Evolutionary conservation across 345 rosid genomes (phyloP).

Genomic region (Boechera retrofracta): DNA sequence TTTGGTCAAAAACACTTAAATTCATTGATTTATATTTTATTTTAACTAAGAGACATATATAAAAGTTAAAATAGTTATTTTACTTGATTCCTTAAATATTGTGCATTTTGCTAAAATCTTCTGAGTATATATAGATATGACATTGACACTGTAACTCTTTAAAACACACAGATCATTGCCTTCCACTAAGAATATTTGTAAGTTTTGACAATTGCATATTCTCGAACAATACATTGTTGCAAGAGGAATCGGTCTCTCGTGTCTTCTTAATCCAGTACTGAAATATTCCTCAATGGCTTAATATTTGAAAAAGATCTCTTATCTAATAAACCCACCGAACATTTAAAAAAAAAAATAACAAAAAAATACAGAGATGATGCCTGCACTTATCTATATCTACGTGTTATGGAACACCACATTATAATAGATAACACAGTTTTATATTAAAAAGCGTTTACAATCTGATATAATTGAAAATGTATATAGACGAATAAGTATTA

Average conservation of each 20-base stretch:
- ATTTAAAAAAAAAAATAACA: neutral
- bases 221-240: slow-evolving; percentile 17
- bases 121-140: neutral
- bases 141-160: neutral
- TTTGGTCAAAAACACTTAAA: no score
- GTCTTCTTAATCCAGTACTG: slow-evolving; percentile 32
- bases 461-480: neutral
- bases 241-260: slow-evolving; percentile 11
- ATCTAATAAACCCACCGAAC: slow-evolving; percentile 11
- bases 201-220: slow-evolving; percentile 21
- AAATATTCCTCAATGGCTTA: slow-evolving; percentile 35
- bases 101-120: no score
- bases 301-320: slow-evolving; percentile 26
- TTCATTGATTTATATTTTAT: no score
- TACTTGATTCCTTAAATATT: no score
- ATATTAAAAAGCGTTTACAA: slow-evolving; percentile 12
- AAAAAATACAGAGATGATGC: slow-evolving; percentile 31
- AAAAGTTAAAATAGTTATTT: no score
- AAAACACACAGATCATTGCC: slow-evolving; percentile 3
- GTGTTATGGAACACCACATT: slow-evolving; percentile 29
- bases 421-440: slow-evolving; percentile 7
- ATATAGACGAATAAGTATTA: slow-evolving; percentile 6
- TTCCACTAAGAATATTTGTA: neutral
- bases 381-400: slow-evolving; percentile 42
- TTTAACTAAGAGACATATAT: no score